These are phyloP conservation scores for Prunus davidiana DNA, from an alignment of 306 rosid genomes.

Conservation along the genomic window DNA sequence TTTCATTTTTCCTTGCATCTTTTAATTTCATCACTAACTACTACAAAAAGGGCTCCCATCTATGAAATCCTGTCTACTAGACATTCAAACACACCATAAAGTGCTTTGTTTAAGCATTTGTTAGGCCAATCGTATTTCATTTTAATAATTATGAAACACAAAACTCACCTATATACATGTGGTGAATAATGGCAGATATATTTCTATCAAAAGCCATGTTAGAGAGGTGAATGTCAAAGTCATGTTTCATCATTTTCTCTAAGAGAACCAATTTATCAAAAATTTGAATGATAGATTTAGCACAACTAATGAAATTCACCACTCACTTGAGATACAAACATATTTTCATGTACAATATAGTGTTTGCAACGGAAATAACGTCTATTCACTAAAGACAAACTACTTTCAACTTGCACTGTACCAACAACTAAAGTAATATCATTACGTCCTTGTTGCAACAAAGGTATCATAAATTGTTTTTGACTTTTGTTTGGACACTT, in stretches of 20 bases:
- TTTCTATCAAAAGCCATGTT: neutral
- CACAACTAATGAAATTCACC: neutral
- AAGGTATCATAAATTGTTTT: neutral
- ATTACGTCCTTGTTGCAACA: neutral
- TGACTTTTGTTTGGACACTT: neutral
- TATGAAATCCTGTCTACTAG: neutral
- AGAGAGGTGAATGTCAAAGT: neutral
- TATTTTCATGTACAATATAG: neutral
- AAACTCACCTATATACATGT: neutral
- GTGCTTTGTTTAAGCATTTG: neutral
- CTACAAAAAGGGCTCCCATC: constrained; percentile 2
- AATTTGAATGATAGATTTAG: neutral
- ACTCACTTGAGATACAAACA: neutral
- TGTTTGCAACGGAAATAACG: neutral
- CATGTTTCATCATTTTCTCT: neutral
- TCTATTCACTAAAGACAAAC: neutral
- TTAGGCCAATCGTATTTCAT: neutral
- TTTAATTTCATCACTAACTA: constrained; percentile 8
- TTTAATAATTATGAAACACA: neutral
- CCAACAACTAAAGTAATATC: constrained; percentile 1
- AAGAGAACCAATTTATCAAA: neutral
- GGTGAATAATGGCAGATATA: neutral
- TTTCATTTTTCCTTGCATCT: constrained; percentile 7
- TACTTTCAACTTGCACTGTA: neutral
- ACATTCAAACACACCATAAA: neutral